Percentiles rank a stretch among this genome's conserved stretches.
Evolutionary conservation across 208 protist species (phyloP).

Genomic region (Leishmania guyanensis): DNA sequence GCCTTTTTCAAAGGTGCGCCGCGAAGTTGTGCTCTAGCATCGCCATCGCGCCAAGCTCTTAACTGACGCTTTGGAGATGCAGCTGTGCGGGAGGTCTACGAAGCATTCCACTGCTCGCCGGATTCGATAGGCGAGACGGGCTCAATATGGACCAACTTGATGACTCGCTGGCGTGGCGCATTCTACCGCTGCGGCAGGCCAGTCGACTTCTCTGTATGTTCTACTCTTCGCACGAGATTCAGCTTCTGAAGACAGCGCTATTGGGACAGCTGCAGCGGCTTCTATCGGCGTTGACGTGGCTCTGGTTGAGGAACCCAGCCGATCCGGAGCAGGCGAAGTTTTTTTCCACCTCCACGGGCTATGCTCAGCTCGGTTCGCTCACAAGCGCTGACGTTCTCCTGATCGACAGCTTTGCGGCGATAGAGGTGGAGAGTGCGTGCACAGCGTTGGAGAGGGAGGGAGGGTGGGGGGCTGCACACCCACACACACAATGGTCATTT

Average conservation of each 20-base stretch:
- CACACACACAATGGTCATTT: slow-evolving; percentile 3
- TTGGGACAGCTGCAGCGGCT: slow-evolving; percentile 12
- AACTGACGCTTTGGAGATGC: neutral
- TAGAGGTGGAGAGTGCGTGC: slow-evolving; percentile 7
- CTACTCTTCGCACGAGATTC: slow-evolving; percentile 25
- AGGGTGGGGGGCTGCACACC: slow-evolving; percentile 10
- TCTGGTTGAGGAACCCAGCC: slow-evolving; percentile 18
- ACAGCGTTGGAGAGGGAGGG: neutral
- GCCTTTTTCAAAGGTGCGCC: neutral
- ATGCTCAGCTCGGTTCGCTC: neutral
- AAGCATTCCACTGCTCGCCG: slow-evolving; percentile 9
- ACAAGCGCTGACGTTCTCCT: neutral
- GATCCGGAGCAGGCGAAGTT: neutral
- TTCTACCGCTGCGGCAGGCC: slow-evolving; percentile 25
- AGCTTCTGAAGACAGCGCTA: slow-evolving; percentile 33
- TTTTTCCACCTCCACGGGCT: slow-evolving; percentile 14
- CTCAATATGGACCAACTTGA: neutral
- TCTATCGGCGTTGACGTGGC: slow-evolving; percentile 20
- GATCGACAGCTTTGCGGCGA: neutral
- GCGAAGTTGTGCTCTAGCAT: slow-evolving; percentile 1
- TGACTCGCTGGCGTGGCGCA: neutral
- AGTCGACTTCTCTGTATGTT: slow-evolving; percentile 35
- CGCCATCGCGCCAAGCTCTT: neutral
- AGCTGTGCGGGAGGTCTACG: slow-evolving; percentile 10
- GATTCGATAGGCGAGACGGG: neutral